Base-by-base conservation (phyloP, 1,284 basidiomycete genomes). In the Cronartium ribicola region DNA sequence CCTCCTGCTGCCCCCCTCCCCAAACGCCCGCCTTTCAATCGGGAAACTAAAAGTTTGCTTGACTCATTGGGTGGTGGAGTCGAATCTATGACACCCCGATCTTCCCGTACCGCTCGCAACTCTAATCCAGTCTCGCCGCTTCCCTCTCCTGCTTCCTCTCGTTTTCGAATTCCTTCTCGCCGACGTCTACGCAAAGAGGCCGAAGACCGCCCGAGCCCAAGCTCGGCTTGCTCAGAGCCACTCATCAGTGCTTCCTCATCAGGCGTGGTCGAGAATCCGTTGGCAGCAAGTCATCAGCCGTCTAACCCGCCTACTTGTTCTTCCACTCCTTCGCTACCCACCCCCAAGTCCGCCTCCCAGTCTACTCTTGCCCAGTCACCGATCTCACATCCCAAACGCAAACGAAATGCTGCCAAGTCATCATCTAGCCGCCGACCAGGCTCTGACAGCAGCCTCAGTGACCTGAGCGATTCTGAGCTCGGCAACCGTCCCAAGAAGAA, bases 391-490 rank as follows among this genome's bases (percentile, higher is more conserved):
- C 37, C 63, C 11, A 57, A 59, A 39, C 48, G 66, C 48, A 51
- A 51, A 51, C 48, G 48, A 4, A 51, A 14, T 51, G 17, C 17
- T 14, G 22, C 48, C 22, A 51, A 51, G 22, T 51, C 48, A 51
- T 51, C 48, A 5, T 14, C 17, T 20, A 51, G 22, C 22, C 48
- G 13, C 22, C 48, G 48, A 51, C 48, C 48, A 7, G 48, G 48
- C 36, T 67, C 66, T 20, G 66, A 67, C 22, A 67, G 66, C 51
- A 59, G 48, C 13, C 66, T 67, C 66, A 67, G 66, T 37, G 66
- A 67, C 57, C 48, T 67, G 29, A 67, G 66, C 22, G 66, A 67
- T 40, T 6, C 66, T 4, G 36, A 51, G 17, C 48, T 17, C 22
- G 17, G 17, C 48, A 51, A 51, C 4, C 48, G 22, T 51, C 48